Base-by-base conservation (phyloP, 805 yeast genomes). In the Candida boidinii region DNA sequence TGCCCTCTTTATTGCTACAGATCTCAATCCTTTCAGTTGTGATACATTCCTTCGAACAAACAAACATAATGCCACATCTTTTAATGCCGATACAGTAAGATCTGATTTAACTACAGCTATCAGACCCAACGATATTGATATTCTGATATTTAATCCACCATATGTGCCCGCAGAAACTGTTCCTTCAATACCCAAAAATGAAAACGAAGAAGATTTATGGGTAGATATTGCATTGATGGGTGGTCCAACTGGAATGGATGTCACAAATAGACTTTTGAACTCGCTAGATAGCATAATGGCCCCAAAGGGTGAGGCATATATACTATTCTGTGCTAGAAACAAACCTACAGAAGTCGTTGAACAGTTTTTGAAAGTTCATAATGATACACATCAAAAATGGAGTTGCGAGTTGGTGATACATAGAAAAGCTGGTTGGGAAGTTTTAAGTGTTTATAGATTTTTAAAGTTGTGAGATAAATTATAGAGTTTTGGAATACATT, bases 391-490 rank as follows among this genome's bases (percentile, higher is more conserved):
- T 7, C 23, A 25, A 19, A 38, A 33, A 1, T 90, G 95, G 86
- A 34, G 34, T 0, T 73, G 71, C 1, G 59, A 62, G 2, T 44
- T 58, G n/a, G 62, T 85, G 1, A 68, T 75, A 4, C 65, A 66
- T 28, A 66, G 96, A 34, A 84, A 83, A 47, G 95, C 96, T 1
- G 97, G 97, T 0, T 87, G 97, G 96, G 98, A 92, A 56, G 90
- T 81, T 9, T 62, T 92, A 23, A 73, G 84, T 35, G 79, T 90
- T 7, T 75, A 79, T 56, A 66, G 76, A 41, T 84, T 88, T 46
- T 49, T 35, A 30, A 53, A 63, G 55, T 10, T 37, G 31, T 17
- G 14, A 6, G 12, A 7, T 13, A 12, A 28, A 10, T 22, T 22
- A 22, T 22, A n/a, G 10, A 22, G 10, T n/a, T n/a, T n/a, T n/a